Conservation (phyloP, 2,329 filamentous ascomycete species). For the Pseudogymnoascus sp. region DNA sequence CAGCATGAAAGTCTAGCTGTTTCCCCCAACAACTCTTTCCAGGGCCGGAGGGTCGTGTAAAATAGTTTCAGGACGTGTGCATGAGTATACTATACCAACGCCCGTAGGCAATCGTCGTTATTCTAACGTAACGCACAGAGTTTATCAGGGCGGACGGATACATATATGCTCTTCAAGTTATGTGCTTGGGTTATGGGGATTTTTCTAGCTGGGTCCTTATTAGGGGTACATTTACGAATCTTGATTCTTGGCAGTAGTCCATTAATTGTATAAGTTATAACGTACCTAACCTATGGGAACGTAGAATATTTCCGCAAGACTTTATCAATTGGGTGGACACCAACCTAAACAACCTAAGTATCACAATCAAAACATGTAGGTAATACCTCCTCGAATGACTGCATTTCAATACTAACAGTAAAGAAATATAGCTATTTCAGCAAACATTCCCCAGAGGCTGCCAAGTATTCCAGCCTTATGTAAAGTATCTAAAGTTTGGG, state of each 20-base stretch:
- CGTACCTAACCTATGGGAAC: neutral
- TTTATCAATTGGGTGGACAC: neutral
- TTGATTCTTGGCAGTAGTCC: neutral
- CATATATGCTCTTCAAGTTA: neutral
- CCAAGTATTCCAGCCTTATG: slow-evolving; percentile 20
- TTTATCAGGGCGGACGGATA: neutral
- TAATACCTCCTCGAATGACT: neutral
- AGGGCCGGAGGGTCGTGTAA: no score
- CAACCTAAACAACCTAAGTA: neutral
- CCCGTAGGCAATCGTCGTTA: no score
- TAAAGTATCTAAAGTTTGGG: slow-evolving; percentile 45
- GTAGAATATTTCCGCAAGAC: neutral
- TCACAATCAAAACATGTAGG: neutral
- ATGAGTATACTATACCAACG: no score
- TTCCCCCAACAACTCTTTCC: no score
- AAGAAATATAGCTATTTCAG: neutral
- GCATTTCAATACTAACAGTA: neutral
- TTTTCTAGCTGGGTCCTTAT: neutral
- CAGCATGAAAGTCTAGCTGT: no score
- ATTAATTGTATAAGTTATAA: neutral
- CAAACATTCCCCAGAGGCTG: neutral
- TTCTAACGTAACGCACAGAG: no score
- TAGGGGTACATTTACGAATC: neutral
- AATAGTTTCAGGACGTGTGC: no score
- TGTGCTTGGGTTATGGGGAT: neutral